These are phyloP conservation scores for Lycium ferocissimum DNA, from an alignment of 257 asterid genomes.

Conservation along the genomic window DNA sequence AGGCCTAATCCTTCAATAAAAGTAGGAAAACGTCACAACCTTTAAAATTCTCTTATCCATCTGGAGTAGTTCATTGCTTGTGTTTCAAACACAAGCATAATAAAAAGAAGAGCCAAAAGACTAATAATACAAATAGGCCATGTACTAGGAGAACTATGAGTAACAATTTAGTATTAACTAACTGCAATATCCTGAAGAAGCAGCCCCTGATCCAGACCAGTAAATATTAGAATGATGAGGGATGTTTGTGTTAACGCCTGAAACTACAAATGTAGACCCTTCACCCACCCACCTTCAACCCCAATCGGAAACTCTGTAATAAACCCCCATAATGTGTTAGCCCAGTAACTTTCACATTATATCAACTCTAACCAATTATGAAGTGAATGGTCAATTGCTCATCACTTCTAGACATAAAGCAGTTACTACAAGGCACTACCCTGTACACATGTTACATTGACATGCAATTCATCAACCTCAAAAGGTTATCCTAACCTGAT, in stretches of 20 bases:
- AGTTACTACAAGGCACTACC: not conserved
- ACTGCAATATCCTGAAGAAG: not conserved
- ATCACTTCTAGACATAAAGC: not conserved
- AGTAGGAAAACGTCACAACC: not conserved
- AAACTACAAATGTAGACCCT: slow-evolving; percentile 11
- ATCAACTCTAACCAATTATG: not conserved
- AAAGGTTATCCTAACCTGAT: not conserved
- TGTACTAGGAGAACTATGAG: not conserved
- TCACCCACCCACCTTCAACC: not conserved
- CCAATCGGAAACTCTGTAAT: not conserved
- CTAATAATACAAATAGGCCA: not conserved
- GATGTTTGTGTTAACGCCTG: not conserved
- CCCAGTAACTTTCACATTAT: not conserved
- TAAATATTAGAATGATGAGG: not conserved
- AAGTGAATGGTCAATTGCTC: not conserved
- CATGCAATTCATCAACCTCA: not conserved
- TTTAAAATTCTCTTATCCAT: not conserved
- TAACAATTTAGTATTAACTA: not conserved
- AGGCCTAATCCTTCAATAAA: not conserved
- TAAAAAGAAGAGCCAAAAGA: not conserved
- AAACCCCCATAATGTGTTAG: not conserved
- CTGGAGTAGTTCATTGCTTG: not conserved
- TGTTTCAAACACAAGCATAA: not conserved
- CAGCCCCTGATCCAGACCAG: not conserved
- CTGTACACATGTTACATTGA: not conserved